These are phyloP conservation scores for Symbiodinium natans DNA, from an alignment of 73 alveolate genomes.

Conservation along the genomic window DNA sequence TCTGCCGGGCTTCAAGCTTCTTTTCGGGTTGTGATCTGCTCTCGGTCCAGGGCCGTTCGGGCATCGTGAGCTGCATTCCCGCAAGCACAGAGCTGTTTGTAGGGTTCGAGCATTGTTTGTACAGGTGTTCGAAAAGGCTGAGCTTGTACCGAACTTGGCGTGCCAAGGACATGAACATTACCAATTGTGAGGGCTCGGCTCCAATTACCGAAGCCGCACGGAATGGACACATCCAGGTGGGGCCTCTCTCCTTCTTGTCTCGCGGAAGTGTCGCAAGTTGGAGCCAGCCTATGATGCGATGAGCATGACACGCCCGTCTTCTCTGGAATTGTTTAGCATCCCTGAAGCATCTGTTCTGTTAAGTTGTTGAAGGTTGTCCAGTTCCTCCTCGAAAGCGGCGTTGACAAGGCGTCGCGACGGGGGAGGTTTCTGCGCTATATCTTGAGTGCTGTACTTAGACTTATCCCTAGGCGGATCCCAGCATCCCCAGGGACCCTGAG, in stretches of 20 bases:
- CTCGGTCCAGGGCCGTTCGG: no score
- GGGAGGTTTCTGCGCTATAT: no score
- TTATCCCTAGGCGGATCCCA: no score
- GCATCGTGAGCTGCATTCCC: no score
- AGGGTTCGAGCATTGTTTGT: no score
- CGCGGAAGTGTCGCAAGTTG: background rate
- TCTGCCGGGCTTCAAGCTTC: no score
- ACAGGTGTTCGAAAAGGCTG: background rate
- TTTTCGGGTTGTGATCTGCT: no score
- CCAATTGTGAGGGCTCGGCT: conserved; percentile 10
- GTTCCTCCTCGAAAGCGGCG: conserved; percentile 28
- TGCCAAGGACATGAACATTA: conserved; percentile 39
- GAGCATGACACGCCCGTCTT: background rate
- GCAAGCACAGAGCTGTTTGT: no score
- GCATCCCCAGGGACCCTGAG: no score
- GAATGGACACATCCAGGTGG: conserved; percentile 28
- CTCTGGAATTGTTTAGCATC: background rate
- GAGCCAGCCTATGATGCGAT: background rate
- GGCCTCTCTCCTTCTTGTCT: background rate
- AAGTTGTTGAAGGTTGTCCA: background rate
- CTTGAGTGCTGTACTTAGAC: no score
- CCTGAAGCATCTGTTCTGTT: background rate
- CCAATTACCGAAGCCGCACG: conserved; percentile 44
- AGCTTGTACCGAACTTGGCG: background rate
- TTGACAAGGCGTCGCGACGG: no score